A percentile compares a stretch with the other conserved stretches of the same genome.
These are phyloP conservation scores for Aspergillus tamarii DNA, from an alignment of 2,329 filamentous ascomycete species.

Conservation along the genomic window DNA sequence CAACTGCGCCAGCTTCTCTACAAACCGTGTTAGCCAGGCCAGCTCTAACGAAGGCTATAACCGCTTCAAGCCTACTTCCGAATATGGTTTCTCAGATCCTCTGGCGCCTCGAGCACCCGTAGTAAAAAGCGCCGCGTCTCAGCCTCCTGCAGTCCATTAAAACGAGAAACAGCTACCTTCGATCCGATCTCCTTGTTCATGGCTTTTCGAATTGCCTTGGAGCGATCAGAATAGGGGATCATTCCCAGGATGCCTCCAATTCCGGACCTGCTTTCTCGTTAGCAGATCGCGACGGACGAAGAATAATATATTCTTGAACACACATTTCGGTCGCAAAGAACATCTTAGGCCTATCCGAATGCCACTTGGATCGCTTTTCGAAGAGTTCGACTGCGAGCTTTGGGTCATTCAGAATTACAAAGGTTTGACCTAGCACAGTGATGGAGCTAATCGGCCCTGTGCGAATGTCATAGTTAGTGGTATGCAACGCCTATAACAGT, in stretches of 20 bases:
- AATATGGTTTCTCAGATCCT: conserved; percentile 46
- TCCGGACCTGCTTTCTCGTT: conserved; percentile 27
- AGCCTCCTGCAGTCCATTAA: conserved; percentile 45
- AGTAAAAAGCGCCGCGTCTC: conserved; percentile 50
- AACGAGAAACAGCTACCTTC: conserved; percentile 42
- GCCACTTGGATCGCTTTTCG: not conserved
- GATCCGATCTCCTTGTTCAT: conserved; percentile 50
- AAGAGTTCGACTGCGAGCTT: not conserved
- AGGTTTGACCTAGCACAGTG: not conserved
- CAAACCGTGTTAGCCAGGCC: conserved; percentile 3
- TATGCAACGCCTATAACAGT: not conserved
- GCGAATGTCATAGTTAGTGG: not conserved
- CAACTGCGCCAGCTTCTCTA: conserved; percentile 40
- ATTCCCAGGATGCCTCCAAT: conserved; percentile 42
- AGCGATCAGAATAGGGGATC: conserved; percentile 36
- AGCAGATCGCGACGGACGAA: not conserved
- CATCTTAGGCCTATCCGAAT: conserved; percentile 22
- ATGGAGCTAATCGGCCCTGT: not conserved
- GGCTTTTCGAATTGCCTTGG: conserved; percentile 49
- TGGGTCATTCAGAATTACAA: not conserved
- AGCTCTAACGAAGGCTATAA: not conserved
- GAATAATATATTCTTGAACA: conserved; percentile 5
- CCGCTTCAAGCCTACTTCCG: conserved; percentile 22
- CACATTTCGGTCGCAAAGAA: conserved; percentile 37
- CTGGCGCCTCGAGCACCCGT: conserved; percentile 44